Evolutionary conservation across 352 stramenopile genomes (phyloP).

Genomic region (Plasmopara viticola): DNA sequence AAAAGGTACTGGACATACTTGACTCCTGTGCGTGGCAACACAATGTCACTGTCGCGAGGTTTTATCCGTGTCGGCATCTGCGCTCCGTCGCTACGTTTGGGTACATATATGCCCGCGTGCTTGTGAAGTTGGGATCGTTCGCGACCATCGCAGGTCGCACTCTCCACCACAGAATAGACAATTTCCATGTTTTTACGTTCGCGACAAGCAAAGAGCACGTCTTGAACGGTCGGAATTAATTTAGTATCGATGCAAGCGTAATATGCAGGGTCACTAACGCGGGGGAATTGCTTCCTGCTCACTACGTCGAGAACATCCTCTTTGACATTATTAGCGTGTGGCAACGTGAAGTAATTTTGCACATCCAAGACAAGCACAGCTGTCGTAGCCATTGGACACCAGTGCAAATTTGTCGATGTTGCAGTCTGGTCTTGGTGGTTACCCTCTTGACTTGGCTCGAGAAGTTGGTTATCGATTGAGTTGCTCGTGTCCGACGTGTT

Average conservation of each 20-base stretch:
- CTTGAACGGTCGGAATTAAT: conserved; percentile 51
- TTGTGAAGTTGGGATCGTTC: conserved; percentile 86
- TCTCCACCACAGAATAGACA: conserved; percentile 88
- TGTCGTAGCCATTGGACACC: conserved; percentile 55
- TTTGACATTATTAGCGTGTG: conserved; percentile 13
- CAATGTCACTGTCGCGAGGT: conserved; percentile 63
- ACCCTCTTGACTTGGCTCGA: not conserved
- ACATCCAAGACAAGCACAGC: conserved; percentile 58
- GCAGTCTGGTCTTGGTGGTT: conserved; percentile 14
- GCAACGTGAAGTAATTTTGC: conserved; percentile 60
- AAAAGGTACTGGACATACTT: conserved; percentile 34
- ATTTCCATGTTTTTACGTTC: conserved; percentile 64
- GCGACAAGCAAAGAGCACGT: conserved; percentile 49
- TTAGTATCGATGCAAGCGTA: conserved; percentile 48
- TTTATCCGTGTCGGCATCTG: conserved; percentile 50
- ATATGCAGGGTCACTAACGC: conserved; percentile 17
- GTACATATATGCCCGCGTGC: conserved; percentile 70
- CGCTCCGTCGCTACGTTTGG: conserved; percentile 60
- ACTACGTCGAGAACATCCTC: not conserved
- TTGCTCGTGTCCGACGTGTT: conserved; percentile 4
- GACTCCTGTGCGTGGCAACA: conserved; percentile 72
- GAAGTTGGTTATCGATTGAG: not conserved
- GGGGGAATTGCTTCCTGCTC: conserved; percentile 8
- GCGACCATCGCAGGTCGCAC: conserved; percentile 71
- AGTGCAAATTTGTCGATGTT: conserved; percentile 27